A percentile compares a stretch with the other conserved stretches of the same genome.
These are phyloP conservation scores for Colletotrichum echinochloae DNA, from an alignment of 2,329 filamentous ascomycete genomes.

Conservation along the genomic window DNA sequence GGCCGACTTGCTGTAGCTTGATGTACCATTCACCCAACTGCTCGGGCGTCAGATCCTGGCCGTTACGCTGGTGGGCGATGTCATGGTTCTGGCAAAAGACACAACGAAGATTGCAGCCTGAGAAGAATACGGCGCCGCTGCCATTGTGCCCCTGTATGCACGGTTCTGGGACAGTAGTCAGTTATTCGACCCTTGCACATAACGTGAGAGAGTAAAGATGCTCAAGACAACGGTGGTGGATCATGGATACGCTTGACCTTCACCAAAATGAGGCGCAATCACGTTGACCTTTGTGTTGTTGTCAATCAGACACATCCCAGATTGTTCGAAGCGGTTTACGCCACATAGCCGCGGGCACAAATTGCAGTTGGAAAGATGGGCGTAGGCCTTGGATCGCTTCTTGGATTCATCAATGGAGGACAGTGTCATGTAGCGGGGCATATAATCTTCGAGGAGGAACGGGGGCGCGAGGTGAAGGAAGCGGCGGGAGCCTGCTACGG, in stretches of 20 bases:
- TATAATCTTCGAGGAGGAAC: conserved; percentile 81
- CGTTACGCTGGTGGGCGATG: conserved; percentile 84
- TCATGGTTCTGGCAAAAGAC: conserved; percentile 87
- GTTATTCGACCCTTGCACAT: conserved; percentile 11
- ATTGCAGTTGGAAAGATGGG: conserved; percentile 83
- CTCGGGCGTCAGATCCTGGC: conserved; percentile 82
- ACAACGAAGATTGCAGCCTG: conserved; percentile 79
- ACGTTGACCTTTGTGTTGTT: conserved; percentile 83
- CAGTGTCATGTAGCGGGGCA: conserved; percentile 77
- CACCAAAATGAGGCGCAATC: conserved; percentile 87
- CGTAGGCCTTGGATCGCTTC: conserved; percentile 80
- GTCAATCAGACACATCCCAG: conserved; percentile 83
- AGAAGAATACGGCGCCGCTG: conserved; percentile 85
- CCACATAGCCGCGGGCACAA: conserved; percentile 82
- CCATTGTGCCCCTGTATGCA: conserved; percentile 87
- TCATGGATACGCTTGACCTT: conserved; percentile 61
- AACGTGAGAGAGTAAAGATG: neutral
- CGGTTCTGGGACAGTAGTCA: conserved; percentile 66
- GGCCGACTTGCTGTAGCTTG: conserved; percentile 83
- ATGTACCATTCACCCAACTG: conserved; percentile 85
- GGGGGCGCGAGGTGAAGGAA: conserved; percentile 67
- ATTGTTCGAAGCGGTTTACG: conserved; percentile 84
- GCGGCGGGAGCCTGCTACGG: conserved; percentile 21
- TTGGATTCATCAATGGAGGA: conserved; percentile 75
- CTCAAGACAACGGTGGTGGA: neutral